Base-by-base conservation (phyloP, 306 rosid genomes). In the Casuarina glauca region DNA sequence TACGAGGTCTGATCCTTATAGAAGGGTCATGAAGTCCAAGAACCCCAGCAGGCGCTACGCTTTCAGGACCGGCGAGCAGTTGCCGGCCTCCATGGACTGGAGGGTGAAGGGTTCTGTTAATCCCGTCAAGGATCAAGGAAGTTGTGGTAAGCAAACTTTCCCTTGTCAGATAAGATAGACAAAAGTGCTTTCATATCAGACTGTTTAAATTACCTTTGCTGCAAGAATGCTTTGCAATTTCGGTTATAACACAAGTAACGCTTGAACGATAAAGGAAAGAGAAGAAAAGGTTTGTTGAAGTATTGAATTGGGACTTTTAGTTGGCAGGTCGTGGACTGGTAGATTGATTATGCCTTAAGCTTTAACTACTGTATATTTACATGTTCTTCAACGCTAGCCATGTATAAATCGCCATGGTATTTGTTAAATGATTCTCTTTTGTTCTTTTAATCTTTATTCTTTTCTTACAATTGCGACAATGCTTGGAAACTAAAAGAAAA, bases 41-140 rank as follows among this genome's bases (percentile, higher is more conserved):
- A 86, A 32, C 46, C 72, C 88, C 46, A 86, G 94, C 76, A 88
- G 45, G 72, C 89, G 97, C 5, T 95, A 95, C 38, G 79, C 87
- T 49, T 53, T 42, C 9, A 55, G 54, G 6, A 81, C 82, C 54
- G 74, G 69, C 11, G 97, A 90, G 6, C 26, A 39, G 55, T 73
- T 91, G 88, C 98, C 97, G 68, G 58, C 50, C 32, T 81, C 88
- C 13, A 88, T 95, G 1, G 99, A 95, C 78, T 95, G 99, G 99
- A 91, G 96, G 85, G 52, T n/a, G 1, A 64, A 79, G 36, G 97
- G 97, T 50, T 96, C 91, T 1, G 88, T 93, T 67, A 79, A 77
- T 81, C 83, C 91, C 1, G 74, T 95, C 85, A 95, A 95, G 77
- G 84, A 95, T 87, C 99, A 95, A 76, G 94, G 96, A 80, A 55